Evolutionary conservation across 129 eudicot species (phyloP).

Genomic region (Rutidosis leptorrhynchoides): DNA sequence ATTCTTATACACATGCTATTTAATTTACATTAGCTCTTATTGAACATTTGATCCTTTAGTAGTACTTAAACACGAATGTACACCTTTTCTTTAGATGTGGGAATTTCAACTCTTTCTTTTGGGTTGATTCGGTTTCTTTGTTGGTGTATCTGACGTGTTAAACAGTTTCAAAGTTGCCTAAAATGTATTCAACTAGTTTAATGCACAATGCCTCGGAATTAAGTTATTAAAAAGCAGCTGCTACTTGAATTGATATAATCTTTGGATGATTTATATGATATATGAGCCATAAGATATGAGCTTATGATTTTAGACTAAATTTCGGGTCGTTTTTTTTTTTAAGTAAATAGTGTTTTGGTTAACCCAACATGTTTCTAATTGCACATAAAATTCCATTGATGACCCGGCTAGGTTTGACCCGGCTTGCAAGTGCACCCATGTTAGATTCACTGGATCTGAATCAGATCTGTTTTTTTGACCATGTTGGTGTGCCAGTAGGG

Average conservation of each 20-base stretch:
- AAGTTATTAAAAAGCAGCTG: background rate
- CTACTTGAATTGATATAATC: background rate
- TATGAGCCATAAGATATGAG: background rate
- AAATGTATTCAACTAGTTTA: background rate
- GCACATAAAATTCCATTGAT: background rate
- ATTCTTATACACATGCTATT: conserved; percentile 30
- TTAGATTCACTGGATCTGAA: background rate
- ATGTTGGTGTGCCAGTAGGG: conserved; percentile 13
- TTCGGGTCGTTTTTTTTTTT: background rate
- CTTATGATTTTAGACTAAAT: background rate
- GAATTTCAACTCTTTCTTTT: background rate
- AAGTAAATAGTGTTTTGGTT: background rate
- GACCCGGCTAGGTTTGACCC: background rate
- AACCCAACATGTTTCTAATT: background rate
- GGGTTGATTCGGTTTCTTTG: background rate
- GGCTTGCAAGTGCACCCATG: background rate
- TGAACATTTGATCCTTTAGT: conserved; percentile 11
- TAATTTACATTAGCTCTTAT: conserved; percentile 18
- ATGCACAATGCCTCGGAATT: background rate
- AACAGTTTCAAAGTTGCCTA: background rate
- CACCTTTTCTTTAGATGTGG: background rate
- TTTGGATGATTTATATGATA: background rate
- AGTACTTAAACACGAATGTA: conserved; percentile 7
- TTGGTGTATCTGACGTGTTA: background rate
- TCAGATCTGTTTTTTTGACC: conserved; percentile 6